A percentile compares a stretch with the other conserved stretches of the same genome.
Conservation (phyloP, 495 filamentous ascomycete species). For the Aspergillus coremiiformis region DNA sequence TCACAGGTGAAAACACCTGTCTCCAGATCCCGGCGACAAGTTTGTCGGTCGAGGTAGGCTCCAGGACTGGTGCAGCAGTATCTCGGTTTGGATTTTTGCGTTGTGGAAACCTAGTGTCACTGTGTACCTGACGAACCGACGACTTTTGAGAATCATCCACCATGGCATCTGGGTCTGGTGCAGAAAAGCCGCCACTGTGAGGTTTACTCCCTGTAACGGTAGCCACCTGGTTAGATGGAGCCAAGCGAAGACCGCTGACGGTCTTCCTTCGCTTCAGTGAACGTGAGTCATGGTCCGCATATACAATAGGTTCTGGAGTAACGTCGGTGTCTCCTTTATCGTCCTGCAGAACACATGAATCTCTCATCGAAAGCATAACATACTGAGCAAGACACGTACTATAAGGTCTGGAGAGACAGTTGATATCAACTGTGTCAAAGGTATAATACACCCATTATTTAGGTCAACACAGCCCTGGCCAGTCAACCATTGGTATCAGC, state of each 20-base stretch:
- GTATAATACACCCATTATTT: background rate
- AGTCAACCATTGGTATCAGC: background rate
- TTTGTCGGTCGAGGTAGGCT: constrained; percentile 18
- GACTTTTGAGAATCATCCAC: background rate
- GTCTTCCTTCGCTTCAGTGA: constrained; percentile 13
- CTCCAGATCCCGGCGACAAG: constrained; percentile 19
- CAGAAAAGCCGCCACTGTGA: background rate
- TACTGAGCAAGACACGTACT: background rate
- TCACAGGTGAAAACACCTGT: constrained; percentile 13
- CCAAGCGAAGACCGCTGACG: constrained; percentile 10
- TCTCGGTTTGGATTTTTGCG: constrained; percentile 14
- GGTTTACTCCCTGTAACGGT: background rate
- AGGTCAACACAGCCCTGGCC: constrained; percentile 14
- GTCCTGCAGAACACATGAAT: background rate
- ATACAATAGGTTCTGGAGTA: background rate
- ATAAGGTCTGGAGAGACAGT: background rate
- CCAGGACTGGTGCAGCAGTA: constrained; percentile 1
- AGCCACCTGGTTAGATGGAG: background rate
- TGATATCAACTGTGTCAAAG: background rate
- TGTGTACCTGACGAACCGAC: constrained; percentile 16
- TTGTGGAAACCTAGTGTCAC: constrained; percentile 18
- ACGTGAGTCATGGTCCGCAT: background rate
- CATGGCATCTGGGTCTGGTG: background rate
- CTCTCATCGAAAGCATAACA: background rate
- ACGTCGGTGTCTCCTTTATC: background rate